Evolutionary conservation across 2,329 filamentous ascomycete species (phyloP), one percentile per base, ranked within the genome.

Genomic region (Colletotrichum orchidophilum): DNA sequence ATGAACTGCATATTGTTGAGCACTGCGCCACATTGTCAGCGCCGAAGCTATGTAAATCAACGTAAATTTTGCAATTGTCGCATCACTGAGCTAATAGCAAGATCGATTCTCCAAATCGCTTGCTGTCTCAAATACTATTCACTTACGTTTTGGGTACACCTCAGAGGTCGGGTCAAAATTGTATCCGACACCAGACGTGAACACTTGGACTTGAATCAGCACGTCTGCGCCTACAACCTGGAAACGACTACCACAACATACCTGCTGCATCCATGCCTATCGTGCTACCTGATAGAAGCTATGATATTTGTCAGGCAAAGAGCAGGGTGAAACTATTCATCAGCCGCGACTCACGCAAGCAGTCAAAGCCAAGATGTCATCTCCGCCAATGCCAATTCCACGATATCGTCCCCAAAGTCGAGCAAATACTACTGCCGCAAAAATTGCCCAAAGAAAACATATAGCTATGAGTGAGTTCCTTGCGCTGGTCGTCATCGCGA

Each of bases 121-220:
- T 42, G 2, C 18, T 46, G n/a, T 33, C 11, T 33, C 31, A 33
- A n/a, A 8, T n/a, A 8, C 39, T n/a, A n/a, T n/a, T 46, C 15
- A 57, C 72, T 66, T 39, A 73, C 72, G 15, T 33, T 72, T 70
- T 18, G 72, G 72, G 53, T 66, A 75, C 5, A 71, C 57, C 4
- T 63, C 63, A 31, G 68, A 70, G 18, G 59, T 27, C 29, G 66
- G 62, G 26, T 73, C 55, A 24, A 73, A 70, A 50, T 75, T 61
- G 21, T 74, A 69, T 11, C 74, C 74, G 24, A 75, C 73, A 13
- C 74, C 73, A 13, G 72, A 68, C 12, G 64, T 69, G 52, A 73
- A 71, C 3, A 74, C 66, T n/a, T 9, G 5, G 21, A 9, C 8
- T 9, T 21, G 9, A 24, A 24, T 58, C 29, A 58, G 31, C 12